Conservation (phyloP, 2,329 filamentous ascomycete species). For the Sporothrix euskadiensis region DNA sequence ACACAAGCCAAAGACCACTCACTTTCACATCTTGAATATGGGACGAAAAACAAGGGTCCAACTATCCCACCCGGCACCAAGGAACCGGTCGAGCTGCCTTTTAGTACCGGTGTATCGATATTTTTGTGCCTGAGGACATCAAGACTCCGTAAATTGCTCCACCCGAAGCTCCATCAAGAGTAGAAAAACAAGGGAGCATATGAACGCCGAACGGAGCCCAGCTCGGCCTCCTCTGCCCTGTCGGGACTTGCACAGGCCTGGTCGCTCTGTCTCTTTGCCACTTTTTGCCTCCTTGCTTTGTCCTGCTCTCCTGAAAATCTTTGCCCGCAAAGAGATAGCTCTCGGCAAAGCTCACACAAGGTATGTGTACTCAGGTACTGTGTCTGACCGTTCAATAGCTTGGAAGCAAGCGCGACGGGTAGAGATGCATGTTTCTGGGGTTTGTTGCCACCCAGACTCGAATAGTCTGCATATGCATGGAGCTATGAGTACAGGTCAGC, state of each 20-base stretch:
- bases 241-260: neutral
- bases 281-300: neutral
- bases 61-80: neutral
- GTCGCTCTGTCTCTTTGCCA: neutral
- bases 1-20: neutral
- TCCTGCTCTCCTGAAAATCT: slow-evolving; percentile 16
- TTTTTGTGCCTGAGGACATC: neutral
- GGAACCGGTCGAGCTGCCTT: neutral
- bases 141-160: neutral
- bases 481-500: neutral
- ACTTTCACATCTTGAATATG: neutral
- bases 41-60: neutral
- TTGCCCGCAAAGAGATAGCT: slow-evolving; percentile 3
- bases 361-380: neutral
- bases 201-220: slow-evolving; percentile 4
- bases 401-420: neutral
- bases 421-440: neutral
- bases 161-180: neutral
- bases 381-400: neutral
- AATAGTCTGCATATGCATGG: neutral
- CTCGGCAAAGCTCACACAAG: neutral
- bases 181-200: neutral
- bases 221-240: neutral
- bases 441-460: neutral
- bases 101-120: neutral